Evolutionary conservation across 805 yeast species (phyloP).

Genomic region (Vanderwaltozyma polyspora): DNA sequence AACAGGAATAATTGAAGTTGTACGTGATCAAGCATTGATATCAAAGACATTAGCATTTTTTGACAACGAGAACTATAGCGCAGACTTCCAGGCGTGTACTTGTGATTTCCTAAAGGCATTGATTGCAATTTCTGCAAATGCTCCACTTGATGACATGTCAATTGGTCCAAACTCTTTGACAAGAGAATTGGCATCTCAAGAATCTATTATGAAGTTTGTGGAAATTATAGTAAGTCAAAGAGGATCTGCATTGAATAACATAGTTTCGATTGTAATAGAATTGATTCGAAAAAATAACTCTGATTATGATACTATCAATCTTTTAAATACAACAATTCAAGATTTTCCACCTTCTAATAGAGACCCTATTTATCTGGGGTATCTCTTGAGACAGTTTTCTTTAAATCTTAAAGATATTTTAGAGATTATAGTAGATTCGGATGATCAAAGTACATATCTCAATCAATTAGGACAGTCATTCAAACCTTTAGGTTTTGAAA

Average conservation of each 20-base stretch:
- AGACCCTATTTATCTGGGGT: conserved; percentile 85
- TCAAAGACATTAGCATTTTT: conserved; percentile 59
- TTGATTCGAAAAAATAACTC: conserved; percentile 88
- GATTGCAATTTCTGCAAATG: conserved; percentile 89
- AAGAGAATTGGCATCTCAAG: conserved; percentile 68
- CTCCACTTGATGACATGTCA: conserved; percentile 62
- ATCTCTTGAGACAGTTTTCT: conserved; percentile 65
- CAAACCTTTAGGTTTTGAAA: conserved; percentile 79
- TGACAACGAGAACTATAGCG: conserved; percentile 39
- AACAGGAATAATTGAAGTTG: conserved; percentile 74
- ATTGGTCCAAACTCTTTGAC: conserved; percentile 90
- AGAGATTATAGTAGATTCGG: conserved; percentile 14
- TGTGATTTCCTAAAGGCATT: conserved; percentile 91
- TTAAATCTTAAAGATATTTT: conserved; percentile 34
- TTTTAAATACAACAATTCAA: conserved; percentile 62
- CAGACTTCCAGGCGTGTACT: conserved; percentile 77
- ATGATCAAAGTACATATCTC: conserved; percentile 20
- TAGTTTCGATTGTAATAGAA: conserved; percentile 88
- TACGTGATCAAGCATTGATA: conserved; percentile 63
- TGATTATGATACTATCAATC: conserved; percentile 81
- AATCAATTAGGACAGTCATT: conserved; percentile 53
- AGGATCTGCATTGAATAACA: conserved; percentile 78
- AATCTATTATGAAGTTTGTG: conserved; percentile 49
- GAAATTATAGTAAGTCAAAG: conserved; percentile 52
- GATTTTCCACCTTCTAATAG: conserved; percentile 81